Conservation (phyloP, 2,329 filamentous ascomycete genomes). For the Penicillium sclerotiorum region DNA sequence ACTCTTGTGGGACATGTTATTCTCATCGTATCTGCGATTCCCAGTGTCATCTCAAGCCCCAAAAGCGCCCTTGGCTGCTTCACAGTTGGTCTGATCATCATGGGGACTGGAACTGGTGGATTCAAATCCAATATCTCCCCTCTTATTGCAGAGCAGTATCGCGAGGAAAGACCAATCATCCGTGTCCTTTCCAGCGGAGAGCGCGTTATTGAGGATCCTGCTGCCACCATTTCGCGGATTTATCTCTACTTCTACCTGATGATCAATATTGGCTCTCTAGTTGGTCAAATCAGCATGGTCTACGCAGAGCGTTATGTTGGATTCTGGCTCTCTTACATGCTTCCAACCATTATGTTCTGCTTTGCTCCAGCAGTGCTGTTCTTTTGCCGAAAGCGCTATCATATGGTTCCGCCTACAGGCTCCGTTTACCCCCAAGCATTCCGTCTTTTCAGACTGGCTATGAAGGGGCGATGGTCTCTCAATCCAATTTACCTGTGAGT, state of each 20-base stretch:
- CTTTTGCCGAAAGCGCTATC: constrained; percentile 64
- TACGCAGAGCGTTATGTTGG: constrained; percentile 76
- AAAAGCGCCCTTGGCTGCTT: constrained; percentile 66
- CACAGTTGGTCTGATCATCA: constrained; percentile 64
- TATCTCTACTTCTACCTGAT: constrained; percentile 73
- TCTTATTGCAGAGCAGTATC: constrained; percentile 71
- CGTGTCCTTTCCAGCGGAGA: constrained; percentile 60
- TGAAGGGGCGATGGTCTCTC: constrained; percentile 65
- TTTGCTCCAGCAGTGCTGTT: constrained; percentile 64
- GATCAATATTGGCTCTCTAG: constrained; percentile 68
- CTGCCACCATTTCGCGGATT: constrained; percentile 67
- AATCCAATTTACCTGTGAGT: constrained; percentile 62
- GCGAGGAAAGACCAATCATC: constrained; percentile 60
- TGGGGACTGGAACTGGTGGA: constrained; percentile 75
- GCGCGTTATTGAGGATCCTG: constrained; percentile 71
- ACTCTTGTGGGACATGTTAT: constrained; percentile 69
- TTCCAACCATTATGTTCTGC: constrained; percentile 68
- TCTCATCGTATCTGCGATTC: constrained; percentile 66
- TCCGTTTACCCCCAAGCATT: constrained; percentile 71
- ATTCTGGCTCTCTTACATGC: constrained; percentile 71
- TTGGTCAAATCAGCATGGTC: constrained; percentile 67
- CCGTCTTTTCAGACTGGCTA: constrained; percentile 61
- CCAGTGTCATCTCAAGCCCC: constrained; percentile 61
- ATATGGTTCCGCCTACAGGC: constrained; percentile 66
- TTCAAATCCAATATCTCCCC: constrained; percentile 82